phyloP scores from a whole-genome alignment of 345 rosid species.

The Corymbia maculata region DNA sequence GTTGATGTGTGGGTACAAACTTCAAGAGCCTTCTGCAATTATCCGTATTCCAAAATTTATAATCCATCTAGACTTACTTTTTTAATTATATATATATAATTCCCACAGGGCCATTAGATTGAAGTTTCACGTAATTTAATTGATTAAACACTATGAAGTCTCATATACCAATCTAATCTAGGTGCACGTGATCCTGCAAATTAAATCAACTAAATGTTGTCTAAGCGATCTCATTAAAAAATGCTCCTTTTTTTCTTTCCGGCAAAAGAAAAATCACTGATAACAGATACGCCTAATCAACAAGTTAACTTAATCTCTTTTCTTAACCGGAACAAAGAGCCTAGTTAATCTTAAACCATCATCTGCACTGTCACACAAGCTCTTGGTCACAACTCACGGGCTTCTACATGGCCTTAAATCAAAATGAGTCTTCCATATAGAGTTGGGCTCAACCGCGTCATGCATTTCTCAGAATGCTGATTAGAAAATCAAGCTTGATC shows the following conservation, averaged over 20 bases:
- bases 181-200: not conserved
- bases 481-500: not conserved
- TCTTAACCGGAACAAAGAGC: not conserved
- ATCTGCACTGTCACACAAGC: not conserved
- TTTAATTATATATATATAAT: too few species aligned
- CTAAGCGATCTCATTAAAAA: not conserved
- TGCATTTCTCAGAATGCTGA: not conserved
- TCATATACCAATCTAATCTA: too few species aligned
- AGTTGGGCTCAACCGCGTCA: not conserved
- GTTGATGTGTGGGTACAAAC: not conserved
- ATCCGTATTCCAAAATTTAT: too few species aligned
- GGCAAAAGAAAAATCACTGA: not conserved
- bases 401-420: not conserved
- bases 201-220: not conserved
- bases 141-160: too few species aligned
- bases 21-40: too few species aligned
- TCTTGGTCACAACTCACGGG: not conserved
- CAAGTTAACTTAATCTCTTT: not conserved
- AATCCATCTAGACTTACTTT: not conserved
- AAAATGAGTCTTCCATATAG: not conserved
- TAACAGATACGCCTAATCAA: not conserved
- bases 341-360: not conserved
- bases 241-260: too few species aligned
- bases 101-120: not conserved
- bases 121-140: not conserved